Evolutionary conservation across 2,329 filamentous ascomycete genomes (phyloP).

Genomic region (Anisogramma anomala): DNA sequence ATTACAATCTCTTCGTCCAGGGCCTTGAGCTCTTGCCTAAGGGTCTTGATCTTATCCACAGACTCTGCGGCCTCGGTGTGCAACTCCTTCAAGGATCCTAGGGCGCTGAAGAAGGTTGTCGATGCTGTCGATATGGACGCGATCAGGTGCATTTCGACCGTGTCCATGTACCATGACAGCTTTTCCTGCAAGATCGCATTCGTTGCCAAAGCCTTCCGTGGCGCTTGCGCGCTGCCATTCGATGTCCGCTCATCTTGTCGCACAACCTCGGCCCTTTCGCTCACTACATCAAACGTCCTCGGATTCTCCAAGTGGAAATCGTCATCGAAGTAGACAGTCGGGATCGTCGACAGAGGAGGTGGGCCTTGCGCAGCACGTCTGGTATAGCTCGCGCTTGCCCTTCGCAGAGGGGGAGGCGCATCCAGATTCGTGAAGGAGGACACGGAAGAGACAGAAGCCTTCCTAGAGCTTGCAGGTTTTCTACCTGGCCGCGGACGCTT

Average conservation of each 20-base stretch:
- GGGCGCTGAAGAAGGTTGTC: conserved; percentile 87
- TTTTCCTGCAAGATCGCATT: conserved; percentile 98
- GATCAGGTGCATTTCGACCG: conserved; percentile 92
- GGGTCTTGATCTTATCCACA: conserved; percentile 68
- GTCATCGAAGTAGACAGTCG: conserved; percentile 86
- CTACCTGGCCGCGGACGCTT: conserved; percentile 35
- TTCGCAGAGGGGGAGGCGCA: conserved; percentile 29
- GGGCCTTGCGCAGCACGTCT: conserved; percentile 58
- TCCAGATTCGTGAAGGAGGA: conserved; percentile 41
- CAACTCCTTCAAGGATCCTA: conserved; percentile 81
- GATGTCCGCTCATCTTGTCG: conserved; percentile 45
- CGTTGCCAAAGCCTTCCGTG: conserved; percentile 79
- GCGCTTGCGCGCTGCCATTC: conserved; percentile 47
- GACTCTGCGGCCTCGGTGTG: conserved; percentile 89
- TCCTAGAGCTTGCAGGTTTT: conserved; percentile 28
- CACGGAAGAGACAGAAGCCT: conserved; percentile 33
- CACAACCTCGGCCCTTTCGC: conserved; percentile 94
- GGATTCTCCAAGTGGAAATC: conserved; percentile 94
- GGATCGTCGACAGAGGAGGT: conserved; percentile 84
- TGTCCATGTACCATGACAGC: conserved; percentile 99
- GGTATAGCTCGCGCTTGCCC: conserved; percentile 36
- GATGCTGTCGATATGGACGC: conserved; percentile 93
- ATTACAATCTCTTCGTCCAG: conserved; percentile 81
- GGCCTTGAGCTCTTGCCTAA: conserved; percentile 67
- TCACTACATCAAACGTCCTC: conserved; percentile 90